phyloP scores from a whole-genome alignment of 1,139 yeast genomes.

The Pichia inconspicua region DNA sequence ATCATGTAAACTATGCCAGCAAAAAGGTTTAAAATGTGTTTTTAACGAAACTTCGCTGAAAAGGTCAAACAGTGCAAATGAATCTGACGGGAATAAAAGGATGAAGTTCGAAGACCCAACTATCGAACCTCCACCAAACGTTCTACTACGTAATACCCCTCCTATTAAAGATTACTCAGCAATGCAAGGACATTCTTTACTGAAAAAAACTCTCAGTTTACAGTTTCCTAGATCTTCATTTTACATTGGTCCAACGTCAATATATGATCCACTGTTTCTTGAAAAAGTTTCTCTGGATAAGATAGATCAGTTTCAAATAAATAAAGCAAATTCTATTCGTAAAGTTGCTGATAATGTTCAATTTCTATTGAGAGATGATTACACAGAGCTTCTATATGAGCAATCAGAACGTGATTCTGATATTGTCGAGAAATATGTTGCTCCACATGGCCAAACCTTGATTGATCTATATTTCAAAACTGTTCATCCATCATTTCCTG shows the following conservation, averaged over 20 bases:
- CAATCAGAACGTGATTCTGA: slow-evolving; percentile 64
- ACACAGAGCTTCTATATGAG: slow-evolving; percentile 53
- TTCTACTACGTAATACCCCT: slow-evolving; percentile 44
- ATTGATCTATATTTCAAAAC: slow-evolving; percentile 65
- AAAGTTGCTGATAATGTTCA: slow-evolving; percentile 61
- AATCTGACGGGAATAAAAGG: slow-evolving; percentile 19
- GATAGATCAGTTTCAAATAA: slow-evolving; percentile 60
- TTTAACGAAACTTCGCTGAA: slow-evolving; percentile 30
- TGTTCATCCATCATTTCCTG: slow-evolving; percentile 76
- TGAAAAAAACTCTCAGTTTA: slow-evolving; percentile 31
- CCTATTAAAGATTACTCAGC: slow-evolving; percentile 50
- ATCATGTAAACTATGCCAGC: slow-evolving; percentile 62
- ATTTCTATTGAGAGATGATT: slow-evolving; percentile 65
- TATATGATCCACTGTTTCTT: slow-evolving; percentile 53
- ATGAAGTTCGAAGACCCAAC: slow-evolving; percentile 27
- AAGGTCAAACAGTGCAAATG: slow-evolving; percentile 16
- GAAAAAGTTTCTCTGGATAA: slow-evolving; percentile 45
- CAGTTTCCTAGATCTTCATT: slow-evolving; percentile 74
- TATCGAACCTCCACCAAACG: slow-evolving; percentile 41
- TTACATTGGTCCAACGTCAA: slow-evolving; percentile 67
- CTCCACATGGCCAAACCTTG: slow-evolving; percentile 69
- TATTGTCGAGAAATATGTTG: slow-evolving; percentile 60
- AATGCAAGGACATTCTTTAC: slow-evolving; percentile 38
- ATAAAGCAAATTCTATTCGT: slow-evolving; percentile 49
- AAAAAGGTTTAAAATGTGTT: slow-evolving; percentile 59